phyloP scores from a whole-genome alignment of 768 basidiomycete species.

The Hygrophorus russula region DNA sequence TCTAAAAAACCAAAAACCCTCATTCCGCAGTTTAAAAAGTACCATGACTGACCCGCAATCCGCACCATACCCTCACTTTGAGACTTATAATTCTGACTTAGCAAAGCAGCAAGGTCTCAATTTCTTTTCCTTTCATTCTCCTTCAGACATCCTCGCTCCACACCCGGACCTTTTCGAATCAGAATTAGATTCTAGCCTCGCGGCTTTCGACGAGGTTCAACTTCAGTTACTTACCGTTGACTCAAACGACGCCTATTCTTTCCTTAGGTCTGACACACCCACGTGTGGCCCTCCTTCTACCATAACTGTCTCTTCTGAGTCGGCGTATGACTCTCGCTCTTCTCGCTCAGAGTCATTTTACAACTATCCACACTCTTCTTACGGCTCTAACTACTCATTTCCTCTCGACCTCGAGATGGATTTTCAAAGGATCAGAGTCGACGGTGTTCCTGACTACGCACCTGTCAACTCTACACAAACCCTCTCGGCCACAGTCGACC shows the following conservation, averaged over 20 bases:
- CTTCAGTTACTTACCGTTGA: constrained; percentile 55
- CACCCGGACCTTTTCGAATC: constrained; percentile 77
- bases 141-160: constrained; percentile 63
- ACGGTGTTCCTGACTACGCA: constrained; percentile 42
- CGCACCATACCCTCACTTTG: constrained; percentile 10
- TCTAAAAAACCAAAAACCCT: constrained; percentile 6
- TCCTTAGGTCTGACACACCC: constrained; percentile 51
- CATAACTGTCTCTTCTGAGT: constrained; percentile 72
- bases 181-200: constrained; percentile 66
- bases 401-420: constrained; percentile 66
- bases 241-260: constrained; percentile 52
- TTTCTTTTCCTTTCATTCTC: constrained; percentile 60
- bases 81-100: constrained; percentile 24
- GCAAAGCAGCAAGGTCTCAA: constrained; percentile 35
- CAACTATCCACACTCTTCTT: constrained; percentile 47
- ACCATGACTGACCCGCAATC: constrained; percentile 18
- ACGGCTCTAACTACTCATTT: constrained; percentile 43
- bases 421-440: constrained; percentile 51
- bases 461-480: constrained; percentile 21
- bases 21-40: constrained; percentile 8
- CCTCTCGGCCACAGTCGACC: constrained; percentile 35
- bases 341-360: constrained; percentile 61
- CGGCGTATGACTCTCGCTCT: constrained; percentile 59
- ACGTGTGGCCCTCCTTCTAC: constrained; percentile 65
- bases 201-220: constrained; percentile 52